These are phyloP conservation scores for Paecilomyces dactylethromorphus DNA, from an alignment of 2,329 filamentous ascomycete species.

Conservation along the genomic window DNA sequence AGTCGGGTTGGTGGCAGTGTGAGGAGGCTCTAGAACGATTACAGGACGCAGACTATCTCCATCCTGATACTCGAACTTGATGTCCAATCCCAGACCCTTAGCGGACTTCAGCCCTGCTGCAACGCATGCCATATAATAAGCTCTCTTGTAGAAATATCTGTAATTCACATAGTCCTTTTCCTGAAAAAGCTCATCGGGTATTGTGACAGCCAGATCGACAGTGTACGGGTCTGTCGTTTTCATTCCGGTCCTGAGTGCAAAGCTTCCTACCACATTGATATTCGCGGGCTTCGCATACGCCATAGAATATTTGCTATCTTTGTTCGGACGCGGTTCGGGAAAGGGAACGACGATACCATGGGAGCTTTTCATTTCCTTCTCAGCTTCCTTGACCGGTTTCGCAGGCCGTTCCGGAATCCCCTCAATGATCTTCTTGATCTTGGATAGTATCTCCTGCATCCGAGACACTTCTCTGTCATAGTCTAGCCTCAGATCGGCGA, in stretches of 20 bases:
- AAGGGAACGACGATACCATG: conserved; percentile 72
- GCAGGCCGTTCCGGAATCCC: conserved; percentile 45
- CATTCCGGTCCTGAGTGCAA: conserved; percentile 67
- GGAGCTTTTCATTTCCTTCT: conserved; percentile 59
- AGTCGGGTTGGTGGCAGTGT: conserved; percentile 30
- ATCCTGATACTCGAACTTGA: conserved; percentile 61
- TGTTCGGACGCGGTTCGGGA: conserved; percentile 68
- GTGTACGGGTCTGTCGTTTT: conserved; percentile 49
- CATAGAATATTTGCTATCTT: conserved; percentile 75
- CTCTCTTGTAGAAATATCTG: conserved; percentile 89
- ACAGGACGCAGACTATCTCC: conserved; percentile 74
- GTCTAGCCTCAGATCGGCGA: conserved; percentile 51
- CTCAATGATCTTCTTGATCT: conserved; percentile 53
- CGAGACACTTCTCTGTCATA: conserved; percentile 51
- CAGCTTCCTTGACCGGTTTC: conserved; percentile 56
- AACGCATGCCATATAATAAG: conserved; percentile 83
- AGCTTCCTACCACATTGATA: conserved; percentile 85
- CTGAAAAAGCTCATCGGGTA: conserved; percentile 74
- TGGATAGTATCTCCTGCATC: conserved; percentile 49
- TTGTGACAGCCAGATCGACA: conserved; percentile 80
- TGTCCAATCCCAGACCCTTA: conserved; percentile 47
- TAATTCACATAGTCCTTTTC: conserved; percentile 92
- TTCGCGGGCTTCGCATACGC: conserved; percentile 67
- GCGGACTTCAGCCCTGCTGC: conserved; percentile 61
- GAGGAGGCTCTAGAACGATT: conserved; percentile 38